Evolutionary conservation across 2,329 filamentous ascomycete species (phyloP), one percentile per base, ranked within the genome.

Genomic region (Trichoderma brevicompactum): DNA sequence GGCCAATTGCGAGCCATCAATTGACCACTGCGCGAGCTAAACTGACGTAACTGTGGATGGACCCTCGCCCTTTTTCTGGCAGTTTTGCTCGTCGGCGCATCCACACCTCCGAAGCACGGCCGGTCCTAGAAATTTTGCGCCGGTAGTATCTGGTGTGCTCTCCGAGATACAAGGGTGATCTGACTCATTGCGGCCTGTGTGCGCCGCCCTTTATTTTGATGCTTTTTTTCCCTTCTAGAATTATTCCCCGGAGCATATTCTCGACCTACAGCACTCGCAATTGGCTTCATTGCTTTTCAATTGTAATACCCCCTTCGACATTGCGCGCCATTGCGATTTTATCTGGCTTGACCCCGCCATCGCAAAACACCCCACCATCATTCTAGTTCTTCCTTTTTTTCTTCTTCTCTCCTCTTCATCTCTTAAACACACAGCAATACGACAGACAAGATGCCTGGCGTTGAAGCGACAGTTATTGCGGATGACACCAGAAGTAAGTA

Each of bases 401-500:
- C 32, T 28, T 43, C 12, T 28, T 6, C 19, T 46, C 7, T 48
- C 9, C 9, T 58, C 46, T 32, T 46, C 32, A 7, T 28, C 13
- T 7, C 32, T 38, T 40, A 56, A 49, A 48, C 32, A 52, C 17
- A 19, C 40, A 23, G 41, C 46, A 49, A 38, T 10, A 58, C 13
- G 17, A 41, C 68, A 77, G 60, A 53, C 54, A 67, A 65, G 43
- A 81, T 82, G 80, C 75, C 80, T 67, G 78, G 76, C 70, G 70
- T 77, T 68, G 76, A 80, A 56, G 77, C 79, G 72, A 72, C 74
- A 64, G 75, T 80, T 66, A 75, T 76, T 67, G 78, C 80, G 58
- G 82, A 84, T 73, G 81, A 84, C 67, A 78, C 77, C 60, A 75
- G 78, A 76, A 74, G 77, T 79, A 58, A 78, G 77, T 60, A 28